Evolutionary conservation across 257 asterid species (phyloP).

Genomic region (Primulina huaijiensis): DNA sequence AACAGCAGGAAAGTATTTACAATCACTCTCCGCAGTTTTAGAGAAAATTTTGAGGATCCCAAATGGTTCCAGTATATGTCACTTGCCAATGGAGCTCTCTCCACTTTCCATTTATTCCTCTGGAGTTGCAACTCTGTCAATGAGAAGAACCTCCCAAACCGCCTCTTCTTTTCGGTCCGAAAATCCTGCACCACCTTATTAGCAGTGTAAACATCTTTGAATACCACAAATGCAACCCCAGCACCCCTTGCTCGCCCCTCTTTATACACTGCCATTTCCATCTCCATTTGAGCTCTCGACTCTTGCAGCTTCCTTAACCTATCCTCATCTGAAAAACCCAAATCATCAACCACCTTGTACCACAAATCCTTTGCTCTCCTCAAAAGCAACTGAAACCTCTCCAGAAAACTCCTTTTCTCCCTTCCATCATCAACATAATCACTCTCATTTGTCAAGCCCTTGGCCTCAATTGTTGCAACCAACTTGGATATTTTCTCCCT

Average conservation of each 20-base stretch:
- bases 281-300: conserved; percentile 88
- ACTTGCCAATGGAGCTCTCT: conserved; percentile 92
- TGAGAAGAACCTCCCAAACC: conserved; percentile 84
- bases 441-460: conserved; percentile 52
- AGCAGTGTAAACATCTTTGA: conserved; percentile 86
- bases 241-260: conserved; percentile 98
- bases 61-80: conserved; percentile 97
- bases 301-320: conserved; percentile 89
- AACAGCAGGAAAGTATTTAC: conserved; percentile 77
- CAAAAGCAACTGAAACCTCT: conserved; percentile 36
- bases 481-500: conserved; percentile 73
- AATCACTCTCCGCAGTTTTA: conserved; percentile 67
- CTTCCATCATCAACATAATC: conserved; percentile 38
- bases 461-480: conserved; percentile 64
- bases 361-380: conserved; percentile 61
- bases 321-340: conserved; percentile 91
- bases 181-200: conserved; percentile 94
- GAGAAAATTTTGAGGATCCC: conserved; percentile 85
- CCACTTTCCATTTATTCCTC: conserved; percentile 97
- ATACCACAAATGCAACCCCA: conserved; percentile 93
- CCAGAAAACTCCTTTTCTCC: conserved; percentile 43
- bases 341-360: conserved; percentile 50
- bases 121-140: conserved; percentile 81
- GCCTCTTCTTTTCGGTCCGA: conserved; percentile 73
- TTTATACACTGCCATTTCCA: conserved; percentile 97